These are phyloP conservation scores for Neurospora discreta DNA, from an alignment of 495 filamentous ascomycete genomes.

Conservation along the genomic window DNA sequence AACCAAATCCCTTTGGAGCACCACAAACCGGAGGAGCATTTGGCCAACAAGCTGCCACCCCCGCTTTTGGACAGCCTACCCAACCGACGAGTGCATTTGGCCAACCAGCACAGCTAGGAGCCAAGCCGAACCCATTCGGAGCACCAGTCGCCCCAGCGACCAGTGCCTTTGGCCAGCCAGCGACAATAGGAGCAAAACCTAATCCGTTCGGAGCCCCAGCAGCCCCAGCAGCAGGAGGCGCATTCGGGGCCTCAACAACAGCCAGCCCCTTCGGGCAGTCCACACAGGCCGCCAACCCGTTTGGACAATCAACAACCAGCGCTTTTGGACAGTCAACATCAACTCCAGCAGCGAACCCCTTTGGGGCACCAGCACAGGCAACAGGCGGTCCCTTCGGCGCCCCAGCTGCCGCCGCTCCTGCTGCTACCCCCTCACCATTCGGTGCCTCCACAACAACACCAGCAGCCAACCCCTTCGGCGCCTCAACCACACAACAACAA, in stretches of 20 bases:
- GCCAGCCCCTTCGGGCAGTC: constrained; percentile 12
- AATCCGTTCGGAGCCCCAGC: constrained; percentile 18
- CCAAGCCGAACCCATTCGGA: constrained; percentile 18
- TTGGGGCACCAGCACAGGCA: constrained; percentile 1
- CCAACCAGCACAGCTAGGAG: constrained; percentile 21
- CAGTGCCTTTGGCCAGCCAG: not conserved
- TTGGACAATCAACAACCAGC: not conserved
- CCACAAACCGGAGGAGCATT: constrained; percentile 26
- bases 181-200: constrained; percentile 12
- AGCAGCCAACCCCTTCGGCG: constrained; percentile 3
- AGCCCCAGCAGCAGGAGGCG: not conserved
- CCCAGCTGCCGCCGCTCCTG: constrained; percentile 6
- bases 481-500: not conserved
- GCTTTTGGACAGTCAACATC: not conserved
- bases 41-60: constrained; percentile 24
- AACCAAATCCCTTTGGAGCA: constrained; percentile 28
- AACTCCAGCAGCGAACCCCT: constrained; percentile 1
- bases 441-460: constrained; percentile 15
- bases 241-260: constrained; percentile 1
- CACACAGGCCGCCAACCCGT: constrained; percentile 2
- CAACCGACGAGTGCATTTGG: constrained; percentile 16
- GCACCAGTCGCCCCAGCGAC: not conserved
- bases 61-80: constrained; percentile 31
- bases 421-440: constrained; percentile 22
- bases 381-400: constrained; percentile 13